Percentiles rank a stretch among this genome's conserved stretches.
Conservation (phyloP, 2,329 filamentous ascomycete species). For the Colletotrichum liriopes region DNA sequence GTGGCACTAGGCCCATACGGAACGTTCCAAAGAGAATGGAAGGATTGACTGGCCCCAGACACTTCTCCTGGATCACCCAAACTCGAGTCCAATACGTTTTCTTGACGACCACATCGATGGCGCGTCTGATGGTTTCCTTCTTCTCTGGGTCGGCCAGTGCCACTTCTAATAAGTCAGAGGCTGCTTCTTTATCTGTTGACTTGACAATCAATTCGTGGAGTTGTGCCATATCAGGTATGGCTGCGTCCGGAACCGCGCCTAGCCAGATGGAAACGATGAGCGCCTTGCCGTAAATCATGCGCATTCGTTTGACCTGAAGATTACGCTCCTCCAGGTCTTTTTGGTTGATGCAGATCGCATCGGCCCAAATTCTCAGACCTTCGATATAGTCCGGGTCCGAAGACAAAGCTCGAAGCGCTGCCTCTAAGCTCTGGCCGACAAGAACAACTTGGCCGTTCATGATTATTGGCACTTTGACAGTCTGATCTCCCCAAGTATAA, state of each 20-base stretch:
- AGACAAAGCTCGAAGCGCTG: conserved; percentile 28
- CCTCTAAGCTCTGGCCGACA: conserved; percentile 27
- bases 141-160: conserved; percentile 13
- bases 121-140: conserved; percentile 8
- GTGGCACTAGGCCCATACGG: conserved; percentile 21
- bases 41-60: conserved; percentile 29
- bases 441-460: conserved; percentile 25
- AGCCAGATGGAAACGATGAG: conserved; percentile 42
- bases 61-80: conserved; percentile 38
- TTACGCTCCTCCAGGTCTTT: conserved; percentile 40
- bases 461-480: conserved; percentile 16
- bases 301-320: conserved; percentile 44
- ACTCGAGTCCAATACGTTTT: conserved; percentile 28
- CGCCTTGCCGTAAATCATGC: conserved; percentile 40
- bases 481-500: conserved; percentile 34
- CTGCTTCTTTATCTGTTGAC: conserved; percentile 5
- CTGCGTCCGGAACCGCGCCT: conserved; percentile 23
- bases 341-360: conserved; percentile 47
- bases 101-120: conserved; percentile 19
- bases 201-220: conserved; percentile 23
- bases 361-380: conserved; percentile 41
- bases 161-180: conserved; percentile 6
- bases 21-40: conserved; percentile 36
- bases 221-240: conserved; percentile 30
- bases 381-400: conserved; percentile 29